Base-by-base conservation (phyloP, 768 basidiomycete species). In the Leccinellum luteum region DNA sequence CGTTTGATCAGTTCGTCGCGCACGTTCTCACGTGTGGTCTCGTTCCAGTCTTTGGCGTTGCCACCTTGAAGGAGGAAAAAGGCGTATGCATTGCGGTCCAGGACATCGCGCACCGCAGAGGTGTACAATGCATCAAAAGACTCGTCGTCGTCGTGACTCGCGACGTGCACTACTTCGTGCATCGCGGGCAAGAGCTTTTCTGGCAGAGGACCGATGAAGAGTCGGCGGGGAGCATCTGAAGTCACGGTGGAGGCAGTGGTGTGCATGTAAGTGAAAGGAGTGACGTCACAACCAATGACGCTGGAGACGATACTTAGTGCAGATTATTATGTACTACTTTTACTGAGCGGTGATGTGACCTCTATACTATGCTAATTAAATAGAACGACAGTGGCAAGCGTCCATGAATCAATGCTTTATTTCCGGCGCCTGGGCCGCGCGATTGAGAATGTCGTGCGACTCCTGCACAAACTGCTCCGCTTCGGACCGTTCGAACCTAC, bases 171-270 rank as follows among this genome's bases (percentile, higher is more conserved):
- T 17, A 60, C 66, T n/a, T 67, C 68, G 60, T 82, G 77, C 47
- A 74, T 71, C 51, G 69, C 71, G 4, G 72, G 72, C 54, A 83
- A 71, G 55, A 84, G 76, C 55, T 78, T 82, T 65, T 86, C 84
- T 13, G 89, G 90, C 76, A 92, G 79, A 4, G 90, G 87, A 0
- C 91, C 91, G 45, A 93, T 76, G 71, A 92, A 92, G 52, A 86
- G 69, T 30, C 91, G 80, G 54, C 76, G 58, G 23, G 21, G 23
- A 19, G 15, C 23, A 23, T 47, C 15, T 47, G 45, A 1, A 47
- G 45, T n/a, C n/a, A n/a, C n/a, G n/a, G n/a, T 25, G 13, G 31
- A 32, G 9, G 4, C 35, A 38, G 7, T n/a, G 38, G 38, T 41
- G n/a, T 17, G 12, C 41, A 43, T 43, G 41, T 12, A 25, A 43